Evolutionary conservation across 2,329 filamentous ascomycete species (phyloP).

Genomic region (Arthroderma sp.): DNA sequence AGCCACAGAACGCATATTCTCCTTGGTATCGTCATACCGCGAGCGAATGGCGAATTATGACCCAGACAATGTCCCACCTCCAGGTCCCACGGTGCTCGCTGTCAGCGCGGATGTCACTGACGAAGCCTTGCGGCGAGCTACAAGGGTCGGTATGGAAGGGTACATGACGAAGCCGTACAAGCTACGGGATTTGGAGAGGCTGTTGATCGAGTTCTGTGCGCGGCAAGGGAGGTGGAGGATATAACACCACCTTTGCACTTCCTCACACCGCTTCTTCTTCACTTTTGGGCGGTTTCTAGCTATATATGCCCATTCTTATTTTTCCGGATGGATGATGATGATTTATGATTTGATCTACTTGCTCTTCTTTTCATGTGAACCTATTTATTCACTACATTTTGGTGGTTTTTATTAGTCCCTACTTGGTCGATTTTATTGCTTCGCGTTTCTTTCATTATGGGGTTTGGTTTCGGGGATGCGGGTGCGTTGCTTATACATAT

Average conservation of each 20-base stretch:
- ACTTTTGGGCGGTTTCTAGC: not conserved
- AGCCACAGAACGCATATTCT: slow-evolving; percentile 51
- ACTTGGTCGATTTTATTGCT: not conserved
- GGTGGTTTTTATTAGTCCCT: not conserved
- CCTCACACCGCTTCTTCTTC: not conserved
- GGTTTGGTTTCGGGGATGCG: not conserved
- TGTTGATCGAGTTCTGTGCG: slow-evolving; percentile 42
- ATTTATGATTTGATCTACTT: not conserved
- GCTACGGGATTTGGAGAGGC: slow-evolving; percentile 47
- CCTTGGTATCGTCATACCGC: slow-evolving; percentile 36
- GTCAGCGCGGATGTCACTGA: slow-evolving; percentile 58
- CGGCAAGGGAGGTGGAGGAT: not conserved
- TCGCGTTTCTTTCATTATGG: not conserved
- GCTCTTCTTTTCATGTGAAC: not conserved
- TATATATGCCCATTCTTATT: not conserved
- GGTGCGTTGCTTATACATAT: not conserved
- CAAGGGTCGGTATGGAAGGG: slow-evolving; percentile 52
- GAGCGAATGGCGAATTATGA: slow-evolving; percentile 13
- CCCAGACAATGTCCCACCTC: slow-evolving; percentile 17
- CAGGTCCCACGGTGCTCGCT: slow-evolving; percentile 42
- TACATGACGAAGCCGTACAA: slow-evolving; percentile 60
- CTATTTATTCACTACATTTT: not conserved
- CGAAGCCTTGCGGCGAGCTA: slow-evolving; percentile 48
- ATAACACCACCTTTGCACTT: not conserved
- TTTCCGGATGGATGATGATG: not conserved